Evolutionary conservation across 108 stramenopile species (phyloP), one percentile per base, ranked within the genome.

Genomic region (Phaeodactylum tricornutum): DNA sequence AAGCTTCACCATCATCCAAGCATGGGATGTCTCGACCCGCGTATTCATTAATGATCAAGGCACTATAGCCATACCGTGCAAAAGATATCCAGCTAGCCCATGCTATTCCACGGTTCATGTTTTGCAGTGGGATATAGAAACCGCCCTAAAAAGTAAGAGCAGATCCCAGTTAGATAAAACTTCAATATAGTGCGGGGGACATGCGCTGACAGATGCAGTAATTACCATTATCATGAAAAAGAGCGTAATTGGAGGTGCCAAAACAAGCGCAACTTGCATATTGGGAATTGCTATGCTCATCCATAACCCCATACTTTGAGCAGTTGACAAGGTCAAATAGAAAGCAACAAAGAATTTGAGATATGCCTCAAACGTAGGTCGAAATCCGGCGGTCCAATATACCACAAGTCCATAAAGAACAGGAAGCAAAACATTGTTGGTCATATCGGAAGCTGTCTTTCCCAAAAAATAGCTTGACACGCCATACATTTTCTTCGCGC

Each of bases 401-500:
- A 74, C 64, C 6, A 73, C 45, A 24, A 64, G 61, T 4, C 71
- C 79, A 46, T 84, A 76, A 2, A 66, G 27, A 2, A 71, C 22
- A 19, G 81, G 86, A 15, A 88, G 36, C 4, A 71, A 27, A 15
- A 82, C 62, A 19, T 72, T 76, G 49, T 71, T 81, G 9, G 75
- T 76, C 70, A 79, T 64, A 36, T 83, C 86, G 22, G 77, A 63
- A n/a, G 57, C 29, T 0, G 77, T 79, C 50, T 76, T 84, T 24
- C 81, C 86, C 36, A 88, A 31, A 47, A 84, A 88, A 50, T 61
- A 88, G 19, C 79, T 79, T 22, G 81, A 45, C 37, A 84, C 79
- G 15, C 81, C 76, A 42, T 88, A 88, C 60, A 88, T 55, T 57
- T 88, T 88, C 51, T 88, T 88, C 21, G 81, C 74, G 15, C 86